Evolutionary conservation across 352 stramenopile genomes (phyloP), one percentile per base, ranked within the genome.

Genomic region (Phytophthora capsici): DNA sequence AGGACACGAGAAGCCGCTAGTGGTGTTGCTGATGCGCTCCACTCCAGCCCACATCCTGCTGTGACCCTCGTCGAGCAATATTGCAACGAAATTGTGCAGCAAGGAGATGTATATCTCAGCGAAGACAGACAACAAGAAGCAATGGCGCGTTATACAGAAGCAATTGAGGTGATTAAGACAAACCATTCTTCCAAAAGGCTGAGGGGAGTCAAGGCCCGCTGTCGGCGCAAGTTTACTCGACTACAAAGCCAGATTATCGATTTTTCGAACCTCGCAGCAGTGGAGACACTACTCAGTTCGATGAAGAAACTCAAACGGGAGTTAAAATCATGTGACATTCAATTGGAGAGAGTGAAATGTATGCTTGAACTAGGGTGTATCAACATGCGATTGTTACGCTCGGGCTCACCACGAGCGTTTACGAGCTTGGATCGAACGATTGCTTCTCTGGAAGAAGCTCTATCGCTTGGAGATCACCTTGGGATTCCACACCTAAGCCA

Each of bases 331-430:
- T 91, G 82, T 38, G 37, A 30, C 17, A 36, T 77, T 38, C 50
- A 59, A n/a, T 28, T 91, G 34, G 84, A 91, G 57, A 63, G 63
- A 19, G 57, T 82, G n/a, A 78, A 87, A 22, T 75, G 66, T 10
- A 74, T 84, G 38, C 73, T 80, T 41, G 63, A 80, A 56, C 56
- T 93, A 13, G 82, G 77, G 6, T 48, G 60, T 23, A 57, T 63
- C 20, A 90, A 82, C 52, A 41, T 73, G 13, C 55, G 36, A 16
- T 48, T 91, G 17, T 56, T 91, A 10, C 77, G 70, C 1, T 84
- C 77, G 14, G 47, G 57, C 2, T 73, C 71, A 25, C 49, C 59
- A 32, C 71, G 68, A 36, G 65, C 63, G n/a, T 83, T 89, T 60
- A 59, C 75, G 17, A 78, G 62, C 12, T 36, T 71, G 12, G 46